Evolutionary conservation across 495 filamentous ascomycete species (phyloP).

Genomic region (Parathielavia hyrcaniae): DNA sequence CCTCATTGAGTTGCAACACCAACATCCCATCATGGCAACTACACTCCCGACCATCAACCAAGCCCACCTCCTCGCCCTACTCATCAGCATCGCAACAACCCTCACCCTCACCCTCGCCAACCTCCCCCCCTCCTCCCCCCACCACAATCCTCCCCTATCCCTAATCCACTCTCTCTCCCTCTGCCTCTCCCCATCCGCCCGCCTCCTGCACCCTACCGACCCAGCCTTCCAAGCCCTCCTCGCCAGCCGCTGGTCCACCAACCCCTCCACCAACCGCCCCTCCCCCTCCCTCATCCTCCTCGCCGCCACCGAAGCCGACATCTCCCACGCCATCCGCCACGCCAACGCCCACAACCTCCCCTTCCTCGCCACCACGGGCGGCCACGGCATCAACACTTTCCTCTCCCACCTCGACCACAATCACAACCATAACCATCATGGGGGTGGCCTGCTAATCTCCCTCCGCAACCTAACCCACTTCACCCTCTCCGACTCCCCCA

Average conservation of each 20-base stretch:
- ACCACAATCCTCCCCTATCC: too few species aligned
- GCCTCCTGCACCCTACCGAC: slow-evolving; percentile 6
- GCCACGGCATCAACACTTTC: slow-evolving; percentile 38
- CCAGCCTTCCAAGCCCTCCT: not conserved
- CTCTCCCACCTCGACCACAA: slow-evolving; percentile 38
- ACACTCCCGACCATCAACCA: too few species aligned
- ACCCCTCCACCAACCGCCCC: slow-evolving; percentile 28
- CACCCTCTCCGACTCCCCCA: slow-evolving; percentile 35
- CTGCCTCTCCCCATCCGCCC: not conserved
- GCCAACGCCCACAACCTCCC: slow-evolving; percentile 42
- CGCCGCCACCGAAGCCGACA: slow-evolving; percentile 46
- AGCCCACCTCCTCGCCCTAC: too few species aligned
- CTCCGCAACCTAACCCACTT: slow-evolving; percentile 39
- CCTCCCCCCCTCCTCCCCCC: too few species aligned
- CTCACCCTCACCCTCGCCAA: too few species aligned
- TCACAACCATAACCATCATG: too few species aligned
- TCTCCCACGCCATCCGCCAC: slow-evolving; percentile 43
- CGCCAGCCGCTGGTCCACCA: slow-evolving; percentile 8
- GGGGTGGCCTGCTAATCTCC: slow-evolving; percentile 46
- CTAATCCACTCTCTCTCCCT: too few species aligned
- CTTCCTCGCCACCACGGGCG: slow-evolving; percentile 45
- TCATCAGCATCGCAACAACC: too few species aligned
- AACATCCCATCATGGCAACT: too few species aligned
- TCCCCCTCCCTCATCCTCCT: slow-evolving; percentile 41
- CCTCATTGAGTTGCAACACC: too few species aligned